Base-by-base conservation (phyloP, 148 eudicot species). In the Amaranthus palmeri region DNA sequence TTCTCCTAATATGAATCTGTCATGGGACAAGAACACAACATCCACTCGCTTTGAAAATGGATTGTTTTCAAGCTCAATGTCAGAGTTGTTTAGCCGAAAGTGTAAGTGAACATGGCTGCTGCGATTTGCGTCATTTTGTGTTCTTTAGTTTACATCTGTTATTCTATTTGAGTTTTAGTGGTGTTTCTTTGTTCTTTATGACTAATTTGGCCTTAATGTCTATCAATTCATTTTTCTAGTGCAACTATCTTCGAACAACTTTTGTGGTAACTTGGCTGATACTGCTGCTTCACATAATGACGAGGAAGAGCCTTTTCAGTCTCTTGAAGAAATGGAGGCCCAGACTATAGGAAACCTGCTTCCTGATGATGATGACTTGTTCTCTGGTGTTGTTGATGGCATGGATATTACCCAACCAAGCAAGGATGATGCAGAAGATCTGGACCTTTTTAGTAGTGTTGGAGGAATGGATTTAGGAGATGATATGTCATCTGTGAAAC, bases 391-490 rank as follows among this genome's bases (percentile, higher is more conserved):
- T 70, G 84, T 83, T 46, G 88, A 88, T 72, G 91, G 88, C 72
- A 64, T 82, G 71, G 83, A 86, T 65, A 52, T 67, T 67, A 74
- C 48, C 60, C 86, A 76, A 49, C 77, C 76, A 67, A 77, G 69
- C 49, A 86, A 83, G 66, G 92, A 86, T 72, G 89, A 85, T 49
- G 65, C 65, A 43, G 96, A 89, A 79, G 92, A 92, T 68, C 75
- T 87, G 7, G 96, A 92, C 54, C 80, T 92, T 66, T 92, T 92
- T 62, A 89, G 82, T 64, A 92, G 85, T 76, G 84, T 88, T 71
- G 97, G 97, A 73, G 97, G 97, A 69, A 69, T 92, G 88, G 96
- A 92, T 54, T 82, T 92, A 54, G 97, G 92, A 78, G 96, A 92
- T 78, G 89, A 92, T 76, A 74, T 75, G 44, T 79, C 75, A 48